phyloP scores from a whole-genome alignment of 805 yeast genomes.

The Candida golubevii region DNA sequence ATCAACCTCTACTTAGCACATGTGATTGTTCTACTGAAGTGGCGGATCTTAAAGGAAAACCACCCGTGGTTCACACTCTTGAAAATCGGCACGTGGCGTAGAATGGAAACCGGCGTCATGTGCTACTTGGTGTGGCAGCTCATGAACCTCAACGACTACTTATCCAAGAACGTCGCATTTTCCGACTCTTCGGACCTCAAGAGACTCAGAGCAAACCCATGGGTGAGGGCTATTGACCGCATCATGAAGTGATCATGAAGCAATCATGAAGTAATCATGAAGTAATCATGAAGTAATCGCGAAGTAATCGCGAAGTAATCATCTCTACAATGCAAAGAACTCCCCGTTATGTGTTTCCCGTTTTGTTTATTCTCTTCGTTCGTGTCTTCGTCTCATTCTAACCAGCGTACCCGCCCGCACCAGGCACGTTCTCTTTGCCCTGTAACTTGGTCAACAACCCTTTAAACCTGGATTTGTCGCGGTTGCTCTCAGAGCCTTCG shows the following conservation, averaged over 20 bases:
- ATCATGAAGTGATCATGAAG: slow-evolving; percentile 4
- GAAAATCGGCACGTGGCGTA: slow-evolving; percentile 27
- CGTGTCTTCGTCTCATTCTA: slow-evolving; percentile 1
- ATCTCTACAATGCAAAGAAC: too few relatives aligned
- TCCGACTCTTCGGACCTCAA: slow-evolving; percentile 6
- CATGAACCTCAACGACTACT: slow-evolving; percentile 35
- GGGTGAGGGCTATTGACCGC: slow-evolving; percentile 13
- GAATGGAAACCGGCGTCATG: slow-evolving; percentile 30
- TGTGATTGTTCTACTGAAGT: slow-evolving; percentile 35
- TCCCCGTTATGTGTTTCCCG: too few relatives aligned
- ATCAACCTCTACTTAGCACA: slow-evolving; percentile 31
- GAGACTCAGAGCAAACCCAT: slow-evolving; percentile 9
- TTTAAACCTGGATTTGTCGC: slow-evolving; percentile 69
- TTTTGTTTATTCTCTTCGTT: too few relatives aligned
- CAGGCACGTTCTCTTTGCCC: slow-evolving; percentile 71
- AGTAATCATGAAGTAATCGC: too few relatives aligned
- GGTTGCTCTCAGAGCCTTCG: slow-evolving; percentile 34
- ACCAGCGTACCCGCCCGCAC: slow-evolving; percentile 57
- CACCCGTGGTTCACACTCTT: slow-evolving; percentile 30
- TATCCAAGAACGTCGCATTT: slow-evolving; percentile 18
- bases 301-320: too few relatives aligned
- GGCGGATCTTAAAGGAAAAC: slow-evolving; percentile 39
- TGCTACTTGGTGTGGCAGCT: slow-evolving; percentile 34
- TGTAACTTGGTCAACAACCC: slow-evolving; percentile 60
- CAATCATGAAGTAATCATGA: too few relatives aligned